A percentile compares a stretch with the other conserved stretches of the same genome.
These are phyloP conservation scores for Tuber umbilicatum DNA, from an alignment of 495 filamentous ascomycete genomes.

Conservation along the genomic window DNA sequence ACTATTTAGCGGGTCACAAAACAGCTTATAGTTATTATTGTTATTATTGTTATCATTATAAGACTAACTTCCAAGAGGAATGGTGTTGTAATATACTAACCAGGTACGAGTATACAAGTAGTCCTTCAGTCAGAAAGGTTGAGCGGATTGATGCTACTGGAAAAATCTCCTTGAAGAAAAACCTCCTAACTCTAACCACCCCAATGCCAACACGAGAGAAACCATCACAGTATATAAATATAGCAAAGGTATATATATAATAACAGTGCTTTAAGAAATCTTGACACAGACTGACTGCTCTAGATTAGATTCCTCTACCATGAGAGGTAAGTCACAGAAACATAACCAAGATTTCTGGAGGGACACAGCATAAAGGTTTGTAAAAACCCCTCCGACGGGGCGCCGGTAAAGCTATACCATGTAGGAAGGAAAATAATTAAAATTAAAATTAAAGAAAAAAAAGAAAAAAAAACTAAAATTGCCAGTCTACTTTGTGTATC, in stretches of 20 bases:
- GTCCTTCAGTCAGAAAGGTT: not conserved
- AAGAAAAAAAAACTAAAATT: not conserved
- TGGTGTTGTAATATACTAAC: not conserved
- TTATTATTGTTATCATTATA: not conserved
- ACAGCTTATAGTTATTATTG: not conserved
- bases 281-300: not conserved
- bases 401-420: not conserved
- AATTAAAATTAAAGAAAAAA: not conserved
- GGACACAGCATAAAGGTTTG: not conserved
- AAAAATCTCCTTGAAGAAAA: not conserved
- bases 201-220: not conserved
- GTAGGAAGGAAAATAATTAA: not conserved
- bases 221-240: not conserved
- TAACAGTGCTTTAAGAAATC: not conserved
- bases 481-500: constrained; percentile 1
- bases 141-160: not conserved
- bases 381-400: not conserved
- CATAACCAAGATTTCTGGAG: not conserved
- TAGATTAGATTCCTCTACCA: not conserved
- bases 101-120: not conserved
- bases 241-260: not conserved
- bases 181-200: not conserved
- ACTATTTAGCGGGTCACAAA: not conserved
- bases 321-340: not conserved
- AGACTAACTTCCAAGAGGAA: not conserved